A percentile compares a stretch with the other conserved stretches of the same genome.
phyloP scores from a whole-genome alignment of 2,329 filamentous ascomycete genomes.

The Lanzia echinophila region DNA sequence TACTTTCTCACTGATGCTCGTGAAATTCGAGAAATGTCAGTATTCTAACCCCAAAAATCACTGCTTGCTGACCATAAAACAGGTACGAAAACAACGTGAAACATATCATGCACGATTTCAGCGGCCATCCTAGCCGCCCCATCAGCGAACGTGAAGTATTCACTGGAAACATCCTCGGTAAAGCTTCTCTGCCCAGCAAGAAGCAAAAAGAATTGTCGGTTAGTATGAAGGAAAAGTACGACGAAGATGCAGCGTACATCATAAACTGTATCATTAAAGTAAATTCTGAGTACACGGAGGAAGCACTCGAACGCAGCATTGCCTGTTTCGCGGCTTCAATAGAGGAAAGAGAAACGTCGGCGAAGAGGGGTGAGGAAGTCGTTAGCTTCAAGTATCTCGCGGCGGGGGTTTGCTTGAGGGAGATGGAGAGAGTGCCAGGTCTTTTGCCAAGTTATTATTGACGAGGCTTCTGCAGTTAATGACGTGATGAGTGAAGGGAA shows the following conservation, averaged over 20 bases:
- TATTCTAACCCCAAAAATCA: background rate
- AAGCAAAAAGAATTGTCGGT: slow-evolving; percentile 37
- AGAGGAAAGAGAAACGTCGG: slow-evolving; percentile 26
- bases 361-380: slow-evolving; percentile 31
- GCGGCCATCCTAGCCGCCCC: slow-evolving; percentile 34
- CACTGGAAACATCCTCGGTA: slow-evolving; percentile 49
- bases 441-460: background rate
- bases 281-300: slow-evolving; percentile 30
- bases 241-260: slow-evolving; percentile 35
- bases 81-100: slow-evolving; percentile 48
- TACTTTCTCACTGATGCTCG: slow-evolving; percentile 33
- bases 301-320: slow-evolving; percentile 42
- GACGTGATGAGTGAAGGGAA: no score
- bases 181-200: slow-evolving; percentile 34
- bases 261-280: slow-evolving; percentile 39
- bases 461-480: no score
- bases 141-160: slow-evolving; percentile 50
- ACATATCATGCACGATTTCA: slow-evolving; percentile 40
- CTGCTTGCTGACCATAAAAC: background rate
- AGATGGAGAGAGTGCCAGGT: slow-evolving; percentile 33
- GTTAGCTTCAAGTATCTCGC: slow-evolving; percentile 48
- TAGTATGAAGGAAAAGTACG: slow-evolving; percentile 38
- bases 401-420: slow-evolving; percentile 42
- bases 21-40: slow-evolving; percentile 42
- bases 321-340: slow-evolving; percentile 42